These are phyloP conservation scores for Salisapilia sapeloensis DNA, from an alignment of 352 stramenopile genomes.

Conservation along the genomic window DNA sequence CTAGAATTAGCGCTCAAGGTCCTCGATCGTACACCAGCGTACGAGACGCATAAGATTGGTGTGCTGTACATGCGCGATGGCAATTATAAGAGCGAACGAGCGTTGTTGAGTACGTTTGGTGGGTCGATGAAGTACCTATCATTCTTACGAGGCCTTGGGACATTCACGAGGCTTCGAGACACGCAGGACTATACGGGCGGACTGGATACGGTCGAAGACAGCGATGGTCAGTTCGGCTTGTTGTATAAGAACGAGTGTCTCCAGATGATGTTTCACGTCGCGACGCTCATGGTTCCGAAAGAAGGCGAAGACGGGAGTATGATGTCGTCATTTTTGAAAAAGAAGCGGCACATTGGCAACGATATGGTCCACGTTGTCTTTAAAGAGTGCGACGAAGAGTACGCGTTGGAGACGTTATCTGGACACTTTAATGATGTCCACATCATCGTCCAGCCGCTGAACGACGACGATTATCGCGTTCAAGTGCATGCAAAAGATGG, in stretches of 20 bases:
- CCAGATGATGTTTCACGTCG: constrained; percentile 77
- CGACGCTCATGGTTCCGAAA: constrained; percentile 53
- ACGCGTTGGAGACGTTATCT: constrained; percentile 54
- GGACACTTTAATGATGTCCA: constrained; percentile 80
- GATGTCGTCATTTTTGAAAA: constrained; percentile 22
- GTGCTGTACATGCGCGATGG: constrained; percentile 46
- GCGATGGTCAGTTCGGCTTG: constrained; percentile 58
- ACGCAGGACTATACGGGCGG: constrained; percentile 53
- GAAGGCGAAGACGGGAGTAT: neutral
- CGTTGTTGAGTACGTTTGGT: constrained; percentile 55
- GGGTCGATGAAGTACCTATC: constrained; percentile 57
- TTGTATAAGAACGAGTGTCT: constrained; percentile 44
- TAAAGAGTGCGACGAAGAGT: constrained; percentile 70
- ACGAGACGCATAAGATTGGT: constrained; percentile 80
- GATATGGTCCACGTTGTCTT: constrained; percentile 81
- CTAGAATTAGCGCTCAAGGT: constrained; percentile 50
- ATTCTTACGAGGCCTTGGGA: constrained; percentile 52
- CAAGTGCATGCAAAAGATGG: constrained; percentile 56
- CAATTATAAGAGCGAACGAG: constrained; percentile 37
- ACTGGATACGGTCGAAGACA: constrained; percentile 48
- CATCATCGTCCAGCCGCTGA: constrained; percentile 72
- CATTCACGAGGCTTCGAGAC: constrained; percentile 47
- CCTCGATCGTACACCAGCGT: constrained; percentile 59
- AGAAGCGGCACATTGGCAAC: constrained; percentile 81
- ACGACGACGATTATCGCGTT: constrained; percentile 51